Conservation (phyloP, 768 basidiomycete genomes). For the Panus rudis region DNA sequence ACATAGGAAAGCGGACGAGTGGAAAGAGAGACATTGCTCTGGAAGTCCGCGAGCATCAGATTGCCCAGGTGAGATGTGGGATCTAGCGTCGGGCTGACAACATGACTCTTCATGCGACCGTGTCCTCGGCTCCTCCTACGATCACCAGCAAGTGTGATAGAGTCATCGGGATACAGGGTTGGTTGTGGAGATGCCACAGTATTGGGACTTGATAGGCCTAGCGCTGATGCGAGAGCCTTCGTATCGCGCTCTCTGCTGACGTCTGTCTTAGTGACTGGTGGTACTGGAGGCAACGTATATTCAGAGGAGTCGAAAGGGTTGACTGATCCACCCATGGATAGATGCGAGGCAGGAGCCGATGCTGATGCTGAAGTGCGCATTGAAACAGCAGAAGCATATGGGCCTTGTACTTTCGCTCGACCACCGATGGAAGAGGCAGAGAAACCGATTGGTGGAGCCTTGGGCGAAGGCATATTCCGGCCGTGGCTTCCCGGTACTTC, state of each 20-base stretch:
- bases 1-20: constrained; percentile 29
- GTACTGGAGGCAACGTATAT: constrained; percentile 25
- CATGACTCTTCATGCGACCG: constrained; percentile 25
- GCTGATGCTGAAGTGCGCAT: constrained; percentile 43
- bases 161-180: constrained; percentile 68
- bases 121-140: constrained; percentile 18
- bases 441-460: constrained; percentile 19
- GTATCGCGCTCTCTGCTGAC: constrained; percentile 36
- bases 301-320: constrained; percentile 30
- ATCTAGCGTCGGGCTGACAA: constrained; percentile 28
- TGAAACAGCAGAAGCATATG: constrained; percentile 50
- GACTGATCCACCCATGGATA: constrained; percentile 18
- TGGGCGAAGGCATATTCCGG: constrained; percentile 17
- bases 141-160: constrained; percentile 50
- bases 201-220: constrained; percentile 25
- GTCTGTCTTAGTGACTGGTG: constrained; percentile 33
- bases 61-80: constrained; percentile 45
- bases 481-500: constrained; percentile 40
- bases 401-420: constrained; percentile 61
- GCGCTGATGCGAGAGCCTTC: constrained; percentile 31
- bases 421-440: constrained; percentile 23
- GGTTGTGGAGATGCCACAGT: constrained; percentile 46
- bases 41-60: constrained; percentile 57
- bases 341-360: constrained; percentile 5
- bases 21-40: constrained; percentile 23